A percentile compares a stretch with the other conserved stretches of the same genome.
These are phyloP conservation scores for Tylopilus sp. DNA, from an alignment of 768 basidiomycete species.

Conservation along the genomic window DNA sequence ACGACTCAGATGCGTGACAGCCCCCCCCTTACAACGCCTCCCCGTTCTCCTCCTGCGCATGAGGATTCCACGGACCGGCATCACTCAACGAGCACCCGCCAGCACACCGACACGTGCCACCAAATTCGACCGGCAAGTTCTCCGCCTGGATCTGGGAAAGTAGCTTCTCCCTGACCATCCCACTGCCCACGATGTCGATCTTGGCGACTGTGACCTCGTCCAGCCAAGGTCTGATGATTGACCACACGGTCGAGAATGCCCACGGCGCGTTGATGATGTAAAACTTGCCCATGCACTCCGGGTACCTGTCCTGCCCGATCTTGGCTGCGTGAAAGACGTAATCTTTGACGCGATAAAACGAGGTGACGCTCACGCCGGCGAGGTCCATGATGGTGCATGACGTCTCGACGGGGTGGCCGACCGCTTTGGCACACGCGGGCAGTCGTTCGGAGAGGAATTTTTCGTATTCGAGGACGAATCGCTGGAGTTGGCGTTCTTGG, in stretches of 20 bases:
- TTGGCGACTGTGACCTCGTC: slow-evolving; percentile 94
- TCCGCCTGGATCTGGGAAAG: slow-evolving; percentile 79
- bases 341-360: slow-evolving; percentile 90
- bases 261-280: slow-evolving; percentile 98
- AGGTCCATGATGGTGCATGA: slow-evolving; percentile 98
- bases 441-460: slow-evolving; percentile 77
- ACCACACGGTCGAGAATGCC: slow-evolving; percentile 88
- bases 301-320: slow-evolving; percentile 90
- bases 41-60: slow-evolving; percentile 9
- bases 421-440: slow-evolving; percentile 67
- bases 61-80: slow-evolving; percentile 84
- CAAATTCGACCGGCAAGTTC: slow-evolving; percentile 83
- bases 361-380: slow-evolving; percentile 58
- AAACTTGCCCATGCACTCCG: slow-evolving; percentile 96
- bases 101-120: slow-evolving; percentile 73
- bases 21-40: slow-evolving; percentile 10
- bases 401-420: slow-evolving; percentile 91
- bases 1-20: too few relatives aligned
- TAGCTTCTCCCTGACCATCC: slow-evolving; percentile 66
- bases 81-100: slow-evolving; percentile 87
- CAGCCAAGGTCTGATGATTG: slow-evolving; percentile 86
- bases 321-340: slow-evolving; percentile 73
- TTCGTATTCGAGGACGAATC: slow-evolving; percentile 92
- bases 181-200: slow-evolving; percentile 81
- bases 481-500: slow-evolving; percentile 81